phyloP scores from a whole-genome alignment of 2,329 filamentous ascomycete genomes.

The Colletotrichum tanaceti region DNA sequence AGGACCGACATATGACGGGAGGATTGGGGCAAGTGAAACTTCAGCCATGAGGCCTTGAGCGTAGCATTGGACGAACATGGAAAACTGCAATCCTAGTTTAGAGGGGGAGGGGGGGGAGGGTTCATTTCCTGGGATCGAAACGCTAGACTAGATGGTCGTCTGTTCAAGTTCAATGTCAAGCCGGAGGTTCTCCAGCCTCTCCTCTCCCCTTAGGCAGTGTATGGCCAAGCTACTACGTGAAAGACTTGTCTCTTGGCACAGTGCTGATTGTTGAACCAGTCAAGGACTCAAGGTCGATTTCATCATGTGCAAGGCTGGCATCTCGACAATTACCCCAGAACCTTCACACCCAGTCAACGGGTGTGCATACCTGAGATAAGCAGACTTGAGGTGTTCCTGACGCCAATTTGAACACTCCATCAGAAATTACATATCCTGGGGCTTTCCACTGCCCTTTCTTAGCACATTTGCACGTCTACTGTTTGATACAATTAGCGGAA shows the following conservation, averaged over 20 bases:
- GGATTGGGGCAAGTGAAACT: slow-evolving; percentile 62
- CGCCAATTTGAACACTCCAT: no score
- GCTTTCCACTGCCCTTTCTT: no score
- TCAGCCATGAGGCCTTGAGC: slow-evolving; percentile 65
- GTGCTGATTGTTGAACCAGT: slow-evolving; percentile 66
- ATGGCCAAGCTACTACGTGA: slow-evolving; percentile 61
- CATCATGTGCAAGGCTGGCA: slow-evolving; percentile 61
- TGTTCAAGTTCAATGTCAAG: slow-evolving; percentile 64
- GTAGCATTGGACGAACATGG: slow-evolving; percentile 62
- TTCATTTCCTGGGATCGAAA: slow-evolving; percentile 63
- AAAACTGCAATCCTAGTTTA: slow-evolving; percentile 60
- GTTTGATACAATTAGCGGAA: no score
- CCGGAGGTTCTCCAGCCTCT: slow-evolving; percentile 65
- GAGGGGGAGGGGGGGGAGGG: no score
- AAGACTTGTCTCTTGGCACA: slow-evolving; percentile 61
- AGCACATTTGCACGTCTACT: no score
- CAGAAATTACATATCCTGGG: no score
- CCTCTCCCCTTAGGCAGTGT: slow-evolving; percentile 65
- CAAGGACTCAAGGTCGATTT: slow-evolving; percentile 64
- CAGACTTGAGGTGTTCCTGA: no score
- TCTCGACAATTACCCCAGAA: slow-evolving; percentile 67
- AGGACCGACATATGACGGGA: slow-evolving; percentile 54
- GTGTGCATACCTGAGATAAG: no score
- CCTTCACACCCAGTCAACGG: slow-evolving; percentile 57
- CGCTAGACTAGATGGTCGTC: slow-evolving; percentile 62